phyloP scores from a whole-genome alignment of 805 yeast species.

The Metschnikowia aberdeeniae region DNA sequence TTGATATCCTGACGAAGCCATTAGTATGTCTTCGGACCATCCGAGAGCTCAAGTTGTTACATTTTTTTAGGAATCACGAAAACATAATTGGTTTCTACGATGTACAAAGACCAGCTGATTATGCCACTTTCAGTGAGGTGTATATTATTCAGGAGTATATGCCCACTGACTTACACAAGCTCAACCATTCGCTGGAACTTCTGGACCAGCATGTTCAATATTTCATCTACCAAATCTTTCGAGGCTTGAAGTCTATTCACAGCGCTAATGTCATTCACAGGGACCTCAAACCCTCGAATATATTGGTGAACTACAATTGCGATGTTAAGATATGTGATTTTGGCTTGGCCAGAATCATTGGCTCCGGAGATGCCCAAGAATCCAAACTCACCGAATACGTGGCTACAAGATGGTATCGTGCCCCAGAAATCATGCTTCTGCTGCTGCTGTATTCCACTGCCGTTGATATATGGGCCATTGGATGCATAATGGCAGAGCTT shows the following conservation, averaged over 20 bases:
- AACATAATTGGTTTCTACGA: slow-evolving; percentile 66
- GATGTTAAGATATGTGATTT: slow-evolving; percentile 77
- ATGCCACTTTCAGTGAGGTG: slow-evolving; percentile 63
- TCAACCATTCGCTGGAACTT: slow-evolving; percentile 52
- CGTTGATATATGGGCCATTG: slow-evolving; percentile 78
- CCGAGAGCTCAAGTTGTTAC: slow-evolving; percentile 63
- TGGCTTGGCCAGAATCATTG: slow-evolving; percentile 61
- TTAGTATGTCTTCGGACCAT: slow-evolving; percentile 66
- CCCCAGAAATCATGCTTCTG: slow-evolving; percentile 79
- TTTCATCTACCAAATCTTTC: slow-evolving; percentile 62
- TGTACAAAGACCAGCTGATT: slow-evolving; percentile 58
- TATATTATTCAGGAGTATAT: slow-evolving; percentile 73
- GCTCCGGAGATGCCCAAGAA: slow-evolving; percentile 33
- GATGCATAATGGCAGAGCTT: slow-evolving; percentile 74
- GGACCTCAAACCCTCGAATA: slow-evolving; percentile 72
- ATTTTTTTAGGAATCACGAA: slow-evolving; percentile 63
- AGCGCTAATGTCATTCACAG: slow-evolving; percentile 71
- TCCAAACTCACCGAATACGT: slow-evolving; percentile 73
- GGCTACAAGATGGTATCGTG: slow-evolving; percentile 82
- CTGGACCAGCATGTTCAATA: slow-evolving; percentile 68
- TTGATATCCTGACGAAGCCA: slow-evolving; percentile 64
- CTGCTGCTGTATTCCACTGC: slow-evolving; percentile 70
- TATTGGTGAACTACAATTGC: slow-evolving; percentile 64
- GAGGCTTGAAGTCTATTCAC: slow-evolving; percentile 70
- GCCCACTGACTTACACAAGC: slow-evolving; percentile 69